Evolutionary conservation across 495 filamentous ascomycete genomes (phyloP).

Genomic region (Aspergillus sparsus): DNA sequence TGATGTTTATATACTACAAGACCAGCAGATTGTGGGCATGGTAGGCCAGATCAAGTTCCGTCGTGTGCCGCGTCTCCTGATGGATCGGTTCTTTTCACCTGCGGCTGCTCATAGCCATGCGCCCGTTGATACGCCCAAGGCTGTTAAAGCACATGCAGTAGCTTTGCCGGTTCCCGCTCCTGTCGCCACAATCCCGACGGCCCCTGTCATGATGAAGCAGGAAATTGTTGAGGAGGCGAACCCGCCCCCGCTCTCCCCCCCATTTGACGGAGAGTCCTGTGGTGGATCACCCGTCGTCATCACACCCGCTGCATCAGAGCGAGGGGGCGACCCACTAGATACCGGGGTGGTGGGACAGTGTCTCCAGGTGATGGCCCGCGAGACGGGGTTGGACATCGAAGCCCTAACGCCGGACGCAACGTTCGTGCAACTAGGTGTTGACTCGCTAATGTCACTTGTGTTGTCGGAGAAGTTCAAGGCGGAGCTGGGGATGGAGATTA

Average conservation of each 20-base stretch:
- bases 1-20: slow-evolving; percentile 45
- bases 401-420: slow-evolving; percentile 20
- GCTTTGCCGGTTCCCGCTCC: neutral
- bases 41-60: slow-evolving; percentile 38
- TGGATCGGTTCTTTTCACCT: slow-evolving; percentile 32
- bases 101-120: neutral
- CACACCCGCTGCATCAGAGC: neutral
- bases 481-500: slow-evolving; percentile 37
- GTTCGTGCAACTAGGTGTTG: slow-evolving; percentile 52
- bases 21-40: slow-evolving; percentile 35
- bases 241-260: neutral
- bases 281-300: neutral
- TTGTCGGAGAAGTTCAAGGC: slow-evolving; percentile 39
- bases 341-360: neutral
- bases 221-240: slow-evolving; percentile 26
- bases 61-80: slow-evolving; percentile 25
- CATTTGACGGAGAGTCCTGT: neutral
- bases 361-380: neutral
- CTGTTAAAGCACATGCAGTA: neutral
- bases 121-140: neutral
- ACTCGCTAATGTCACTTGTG: slow-evolving; percentile 51
- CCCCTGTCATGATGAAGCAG: neutral
- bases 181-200: neutral
- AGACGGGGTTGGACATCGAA: neutral
- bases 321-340: neutral